Base-by-base conservation (phyloP, 2,329 filamentous ascomycete genomes). In the Colletotrichum karsti region DNA sequence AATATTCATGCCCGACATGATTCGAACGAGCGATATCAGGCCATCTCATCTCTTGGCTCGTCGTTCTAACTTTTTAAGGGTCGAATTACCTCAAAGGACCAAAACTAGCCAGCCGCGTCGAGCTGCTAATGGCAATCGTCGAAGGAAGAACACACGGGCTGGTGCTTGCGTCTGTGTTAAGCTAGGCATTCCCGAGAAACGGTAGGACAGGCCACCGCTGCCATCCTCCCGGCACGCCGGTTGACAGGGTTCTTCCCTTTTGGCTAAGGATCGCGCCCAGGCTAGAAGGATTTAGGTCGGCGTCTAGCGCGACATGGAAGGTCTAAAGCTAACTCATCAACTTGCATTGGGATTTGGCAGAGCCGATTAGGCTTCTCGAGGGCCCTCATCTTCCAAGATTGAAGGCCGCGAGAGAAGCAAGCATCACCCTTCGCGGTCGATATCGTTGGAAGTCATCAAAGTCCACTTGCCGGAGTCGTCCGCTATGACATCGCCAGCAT, bases 131-230 rank as follows among this genome's bases (percentile, higher is more conserved):
- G 37, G 35, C 42, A 15, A 37, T 22, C 22, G 46, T 55, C 53
- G 35, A 18, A 35, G 26, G 39, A 41, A 18, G 35, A 8, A n/a
- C 28, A 13, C 30, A 20, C 30, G n/a, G 50, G 33, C 13, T 28
- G 30, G 51, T 46, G 41, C 42, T 12, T 18, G 42, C n/a, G n/a
- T 24, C 35, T 24, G 53, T 33, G 28, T 46, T 35, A n/a, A n/a
- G 10, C 58, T 39, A n/a, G 56, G 55, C 55, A 39, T 67, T 67
- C 63, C 63, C 57, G 64, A 50, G 41, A 42, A 67, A 63, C 67
- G 51, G 54, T 44, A 50, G 57, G 63, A 62, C 63, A 67, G 53
- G 67, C 57, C 57, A 54, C 39, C 33, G 53, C 58, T 58, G 67
- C 53, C 10, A 18, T 66, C 50, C 15, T 62, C 63, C 63, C 63